Percentiles rank a stretch among this genome's conserved stretches.
phyloP scores from a whole-genome alignment of 148 eudicot genomes.

The Camellia granthamiana region DNA sequence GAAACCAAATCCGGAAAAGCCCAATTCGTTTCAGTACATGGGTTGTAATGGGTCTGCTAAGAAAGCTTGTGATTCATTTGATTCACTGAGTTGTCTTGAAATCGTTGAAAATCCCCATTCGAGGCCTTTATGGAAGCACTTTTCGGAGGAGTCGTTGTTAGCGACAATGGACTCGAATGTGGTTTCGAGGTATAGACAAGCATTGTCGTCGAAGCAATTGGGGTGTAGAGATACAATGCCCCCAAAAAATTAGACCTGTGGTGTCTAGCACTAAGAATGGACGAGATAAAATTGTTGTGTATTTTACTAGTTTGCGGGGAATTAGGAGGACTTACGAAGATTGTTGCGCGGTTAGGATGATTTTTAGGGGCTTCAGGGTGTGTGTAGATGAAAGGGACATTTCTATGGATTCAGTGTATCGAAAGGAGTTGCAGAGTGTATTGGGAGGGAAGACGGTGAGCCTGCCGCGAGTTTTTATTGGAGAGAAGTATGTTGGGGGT shows the following conservation, averaged over 20 bases:
- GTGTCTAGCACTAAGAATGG: slow-evolving; percentile 14
- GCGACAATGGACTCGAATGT: slow-evolving; percentile 76
- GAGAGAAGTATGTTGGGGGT: slow-evolving; percentile 72
- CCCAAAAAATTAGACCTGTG: slow-evolving; percentile 19
- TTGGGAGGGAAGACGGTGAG: slow-evolving; percentile 53
- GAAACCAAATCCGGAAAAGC: not conserved
- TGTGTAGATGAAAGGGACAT: slow-evolving; percentile 76
- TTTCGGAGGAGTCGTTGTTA: slow-evolving; percentile 75
- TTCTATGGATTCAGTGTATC: slow-evolving; percentile 79
- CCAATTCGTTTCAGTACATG: slow-evolving; percentile 15
- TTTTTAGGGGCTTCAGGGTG: slow-evolving; percentile 69
- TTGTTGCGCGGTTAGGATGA: slow-evolving; percentile 69
- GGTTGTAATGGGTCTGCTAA: slow-evolving; percentile 18
- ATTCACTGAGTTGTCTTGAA: slow-evolving; percentile 46
- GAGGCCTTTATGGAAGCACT: slow-evolving; percentile 82
- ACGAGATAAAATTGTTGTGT: slow-evolving; percentile 68
- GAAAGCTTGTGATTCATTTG: slow-evolving; percentile 36
- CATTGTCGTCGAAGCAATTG: slow-evolving; percentile 41
- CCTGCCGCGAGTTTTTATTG: slow-evolving; percentile 72
- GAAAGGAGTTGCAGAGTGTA: slow-evolving; percentile 61
- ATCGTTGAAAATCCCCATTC: slow-evolving; percentile 44
- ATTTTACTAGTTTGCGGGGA: slow-evolving; percentile 79
- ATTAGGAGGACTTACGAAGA: slow-evolving; percentile 87
- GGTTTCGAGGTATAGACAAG: slow-evolving; percentile 54
- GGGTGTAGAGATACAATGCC: slow-evolving; percentile 23